phyloP scores from a whole-genome alignment of 2,329 filamentous ascomycete genomes.

The Xylariaceae sp. region DNA sequence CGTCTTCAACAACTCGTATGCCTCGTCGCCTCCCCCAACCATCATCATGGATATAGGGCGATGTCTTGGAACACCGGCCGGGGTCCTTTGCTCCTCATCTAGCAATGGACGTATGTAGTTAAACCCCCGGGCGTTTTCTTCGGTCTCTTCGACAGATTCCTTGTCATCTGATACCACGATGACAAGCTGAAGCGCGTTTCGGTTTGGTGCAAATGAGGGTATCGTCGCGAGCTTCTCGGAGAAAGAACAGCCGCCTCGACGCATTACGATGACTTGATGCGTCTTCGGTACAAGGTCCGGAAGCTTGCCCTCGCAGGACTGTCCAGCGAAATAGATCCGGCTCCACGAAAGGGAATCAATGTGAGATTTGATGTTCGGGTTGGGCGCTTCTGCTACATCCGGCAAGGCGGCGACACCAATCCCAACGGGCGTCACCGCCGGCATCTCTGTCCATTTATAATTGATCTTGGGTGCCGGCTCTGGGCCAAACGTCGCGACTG shows the following conservation, averaged over 20 bases:
- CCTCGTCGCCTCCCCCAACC: constrained; percentile 66
- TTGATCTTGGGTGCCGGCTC: constrained; percentile 28
- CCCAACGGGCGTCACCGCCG: constrained; percentile 52
- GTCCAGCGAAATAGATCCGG: constrained; percentile 65
- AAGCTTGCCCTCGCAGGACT: constrained; percentile 60
- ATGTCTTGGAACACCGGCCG: constrained; percentile 63
- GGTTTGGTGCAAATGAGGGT: constrained; percentile 65
- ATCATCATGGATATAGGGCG: constrained; percentile 80
- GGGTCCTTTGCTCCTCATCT: constrained; percentile 68
- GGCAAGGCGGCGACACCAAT: constrained; percentile 66
- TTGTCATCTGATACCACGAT: constrained; percentile 67
- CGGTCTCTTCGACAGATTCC: constrained; percentile 31
- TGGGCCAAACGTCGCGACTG: constrained; percentile 35
- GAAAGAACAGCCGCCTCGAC: constrained; percentile 81
- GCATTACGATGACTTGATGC: constrained; percentile 77
- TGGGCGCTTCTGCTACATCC: constrained; percentile 55
- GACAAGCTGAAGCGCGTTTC: constrained; percentile 69
- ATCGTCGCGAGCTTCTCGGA: constrained; percentile 78
- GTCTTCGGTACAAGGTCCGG: constrained; percentile 47
- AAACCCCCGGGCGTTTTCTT: constrained; percentile 27
- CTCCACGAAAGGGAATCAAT: constrained; percentile 60
- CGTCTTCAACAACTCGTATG: constrained; percentile 58
- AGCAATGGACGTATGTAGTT: constrained; percentile 60
- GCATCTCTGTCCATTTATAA: constrained; percentile 44
- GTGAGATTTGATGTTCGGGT: constrained; percentile 33